These are phyloP conservation scores for Quercus variabilis DNA, from an alignment of 306 rosid genomes.

Conservation along the genomic window DNA sequence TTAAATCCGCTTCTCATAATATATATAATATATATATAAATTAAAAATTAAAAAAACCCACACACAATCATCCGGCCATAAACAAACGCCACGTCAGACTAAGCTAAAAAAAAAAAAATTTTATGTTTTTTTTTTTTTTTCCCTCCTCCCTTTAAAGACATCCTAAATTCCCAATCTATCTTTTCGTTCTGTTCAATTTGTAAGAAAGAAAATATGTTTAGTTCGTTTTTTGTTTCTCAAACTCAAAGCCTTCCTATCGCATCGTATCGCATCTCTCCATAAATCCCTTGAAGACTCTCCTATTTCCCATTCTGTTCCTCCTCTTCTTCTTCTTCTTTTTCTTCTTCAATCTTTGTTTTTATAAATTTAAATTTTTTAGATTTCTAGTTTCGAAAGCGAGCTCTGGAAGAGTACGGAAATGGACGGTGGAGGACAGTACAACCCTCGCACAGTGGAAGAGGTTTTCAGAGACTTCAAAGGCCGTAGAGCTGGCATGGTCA, in stretches of 20 bases:
- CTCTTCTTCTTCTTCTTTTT: background rate
- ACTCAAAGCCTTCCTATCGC: background rate
- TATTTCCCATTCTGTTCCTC: conserved; percentile 10
- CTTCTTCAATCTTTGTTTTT: background rate
- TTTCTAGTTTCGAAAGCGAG: background rate
- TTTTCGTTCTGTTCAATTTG: background rate
- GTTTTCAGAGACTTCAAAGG: conserved; percentile 68
- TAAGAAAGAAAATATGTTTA: too few species aligned
- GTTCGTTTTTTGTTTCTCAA: background rate
- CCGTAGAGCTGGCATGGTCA: conserved; percentile 54
- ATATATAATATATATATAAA: too few species aligned
- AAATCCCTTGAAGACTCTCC: background rate
- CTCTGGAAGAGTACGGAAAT: conserved; percentile 20
- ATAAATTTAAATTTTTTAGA: background rate
- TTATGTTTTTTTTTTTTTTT: background rate
- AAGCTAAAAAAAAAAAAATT: too few species aligned
- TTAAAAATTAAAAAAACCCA: too few species aligned
- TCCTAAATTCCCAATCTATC: background rate
- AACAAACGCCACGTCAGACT: background rate
- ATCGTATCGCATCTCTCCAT: background rate
- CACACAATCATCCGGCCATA: background rate
- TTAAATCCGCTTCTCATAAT: background rate
- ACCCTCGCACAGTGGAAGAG: conserved; percentile 56
- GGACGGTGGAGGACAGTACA: conserved; percentile 47
- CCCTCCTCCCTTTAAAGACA: conserved; percentile 9